Conservation (phyloP, 495 filamentous ascomycete genomes). For the Aspergillus sparsus region DNA sequence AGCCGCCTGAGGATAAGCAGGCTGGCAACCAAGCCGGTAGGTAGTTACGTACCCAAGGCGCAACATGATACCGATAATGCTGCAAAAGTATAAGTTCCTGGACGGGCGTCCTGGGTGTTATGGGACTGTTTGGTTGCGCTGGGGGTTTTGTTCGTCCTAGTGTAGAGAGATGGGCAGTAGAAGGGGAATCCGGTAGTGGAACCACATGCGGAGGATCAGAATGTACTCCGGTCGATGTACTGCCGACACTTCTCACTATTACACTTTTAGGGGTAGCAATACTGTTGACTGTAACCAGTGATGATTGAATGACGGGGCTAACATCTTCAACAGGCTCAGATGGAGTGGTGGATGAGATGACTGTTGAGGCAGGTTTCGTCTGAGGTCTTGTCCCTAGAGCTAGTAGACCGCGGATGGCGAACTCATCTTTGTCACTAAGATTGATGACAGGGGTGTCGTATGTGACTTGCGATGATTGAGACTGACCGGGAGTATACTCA, state of each 20-base stretch:
- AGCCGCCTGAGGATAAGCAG: neutral
- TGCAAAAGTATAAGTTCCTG: constrained; percentile 33
- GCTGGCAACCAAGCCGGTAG: neutral
- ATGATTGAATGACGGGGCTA: neutral
- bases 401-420: constrained; percentile 35
- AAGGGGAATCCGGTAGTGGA: no score
- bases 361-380: neutral
- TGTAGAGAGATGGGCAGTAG: no score
- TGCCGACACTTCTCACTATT: no score
- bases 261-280: no score
- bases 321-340: neutral
- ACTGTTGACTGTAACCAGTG: neutral
- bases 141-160: no score
- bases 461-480: neutral
- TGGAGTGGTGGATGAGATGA: constrained; percentile 2
- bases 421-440: constrained; percentile 37
- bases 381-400: constrained; percentile 32
- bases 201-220: no score
- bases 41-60: constrained; percentile 34
- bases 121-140: no score
- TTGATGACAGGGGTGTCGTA: constrained; percentile 10
- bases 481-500: neutral
- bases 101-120: no score
- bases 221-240: no score
- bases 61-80: constrained; percentile 40